A percentile compares a stretch with the other conserved stretches of the same genome.
These are phyloP conservation scores for Hamamelis virginiana DNA, from an alignment of 164 flowering plant genomes.

Conservation along the genomic window DNA sequence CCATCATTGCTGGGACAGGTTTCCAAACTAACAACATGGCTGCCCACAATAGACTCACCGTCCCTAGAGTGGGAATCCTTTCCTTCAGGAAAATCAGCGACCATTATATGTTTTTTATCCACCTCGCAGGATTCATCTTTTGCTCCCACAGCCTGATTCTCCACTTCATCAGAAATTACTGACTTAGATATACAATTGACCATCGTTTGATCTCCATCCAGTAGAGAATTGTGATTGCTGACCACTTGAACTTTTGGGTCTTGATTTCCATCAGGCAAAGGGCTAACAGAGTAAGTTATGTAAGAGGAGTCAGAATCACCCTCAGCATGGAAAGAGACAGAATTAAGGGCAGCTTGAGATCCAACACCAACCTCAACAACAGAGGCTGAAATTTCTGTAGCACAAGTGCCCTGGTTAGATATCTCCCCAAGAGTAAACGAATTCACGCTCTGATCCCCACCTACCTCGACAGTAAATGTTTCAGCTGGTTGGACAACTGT, in stretches of 20 bases:
- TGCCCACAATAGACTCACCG: not conserved
- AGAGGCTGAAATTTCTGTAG: too few species aligned
- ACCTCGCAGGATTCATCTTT: not conserved
- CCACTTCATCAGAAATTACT: not conserved
- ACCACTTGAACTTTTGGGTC: not conserved
- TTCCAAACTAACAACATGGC: not conserved
- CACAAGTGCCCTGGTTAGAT: not conserved
- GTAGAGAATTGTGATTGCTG: not conserved
- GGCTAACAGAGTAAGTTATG: too few species aligned
- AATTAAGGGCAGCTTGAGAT: too few species aligned
- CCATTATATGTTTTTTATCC: not conserved
- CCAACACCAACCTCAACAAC: too few species aligned
- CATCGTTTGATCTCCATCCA: not conserved
- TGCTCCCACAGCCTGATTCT: not conserved
- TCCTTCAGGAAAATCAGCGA: not conserved
- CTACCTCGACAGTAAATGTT: not conserved
- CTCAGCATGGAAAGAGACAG: too few species aligned
- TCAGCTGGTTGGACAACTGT: not conserved
- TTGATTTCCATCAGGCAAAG: conserved; percentile 8
- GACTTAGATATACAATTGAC: not conserved
- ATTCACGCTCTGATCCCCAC: conserved; percentile 10
- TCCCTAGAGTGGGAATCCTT: not conserved
- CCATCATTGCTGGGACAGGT: not conserved
- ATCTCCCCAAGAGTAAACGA: not conserved
- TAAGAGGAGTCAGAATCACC: too few species aligned